Conservation (phyloP, 2,329 filamentous ascomycete species). For the Claviceps pusilla region DNA sequence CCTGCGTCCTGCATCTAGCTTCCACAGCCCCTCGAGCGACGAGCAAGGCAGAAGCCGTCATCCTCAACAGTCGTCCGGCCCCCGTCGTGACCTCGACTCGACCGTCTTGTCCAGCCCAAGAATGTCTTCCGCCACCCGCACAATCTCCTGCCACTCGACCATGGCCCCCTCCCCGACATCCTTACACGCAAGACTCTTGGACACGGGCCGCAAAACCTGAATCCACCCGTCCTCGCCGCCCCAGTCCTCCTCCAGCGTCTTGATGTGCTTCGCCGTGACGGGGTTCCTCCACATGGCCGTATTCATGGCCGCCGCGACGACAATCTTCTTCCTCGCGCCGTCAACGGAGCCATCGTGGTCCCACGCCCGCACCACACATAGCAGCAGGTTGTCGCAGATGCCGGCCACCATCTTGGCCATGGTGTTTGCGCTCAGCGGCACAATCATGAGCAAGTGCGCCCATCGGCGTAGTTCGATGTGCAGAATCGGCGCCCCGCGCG, state of each 20-base stretch:
- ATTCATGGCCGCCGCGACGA: slow-evolving; percentile 78
- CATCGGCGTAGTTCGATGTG: slow-evolving; percentile 74
- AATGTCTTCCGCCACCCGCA: slow-evolving; percentile 43
- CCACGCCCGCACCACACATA: slow-evolving; percentile 69
- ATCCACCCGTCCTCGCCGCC: slow-evolving; percentile 36
- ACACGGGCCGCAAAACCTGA: slow-evolving; percentile 55
- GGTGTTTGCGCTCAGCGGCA: slow-evolving; percentile 70
- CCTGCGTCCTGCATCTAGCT: too few species aligned
- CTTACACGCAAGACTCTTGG: slow-evolving; percentile 71
- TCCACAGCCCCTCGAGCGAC: too few species aligned
- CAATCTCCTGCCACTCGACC: slow-evolving; percentile 66
- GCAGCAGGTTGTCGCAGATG: slow-evolving; percentile 62
- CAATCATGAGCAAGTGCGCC: slow-evolving; percentile 69
- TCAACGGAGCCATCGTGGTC: slow-evolving; percentile 55
- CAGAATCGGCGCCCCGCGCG: slow-evolving; percentile 60
- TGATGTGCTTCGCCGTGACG: slow-evolving; percentile 58
- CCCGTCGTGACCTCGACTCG: neutral
- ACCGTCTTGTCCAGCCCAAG: slow-evolving; percentile 16
- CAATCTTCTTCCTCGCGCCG: slow-evolving; percentile 41
- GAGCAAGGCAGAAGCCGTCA: too few species aligned
- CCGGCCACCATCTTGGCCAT: slow-evolving; percentile 73
- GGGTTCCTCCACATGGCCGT: slow-evolving; percentile 82
- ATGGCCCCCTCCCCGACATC: slow-evolving; percentile 73
- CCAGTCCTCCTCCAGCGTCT: slow-evolving; percentile 61
- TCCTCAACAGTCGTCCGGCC: too few species aligned